Evolutionary conservation across 495 filamentous ascomycete genomes (phyloP).

Genomic region (Penicillium cosmopolitanum): DNA sequence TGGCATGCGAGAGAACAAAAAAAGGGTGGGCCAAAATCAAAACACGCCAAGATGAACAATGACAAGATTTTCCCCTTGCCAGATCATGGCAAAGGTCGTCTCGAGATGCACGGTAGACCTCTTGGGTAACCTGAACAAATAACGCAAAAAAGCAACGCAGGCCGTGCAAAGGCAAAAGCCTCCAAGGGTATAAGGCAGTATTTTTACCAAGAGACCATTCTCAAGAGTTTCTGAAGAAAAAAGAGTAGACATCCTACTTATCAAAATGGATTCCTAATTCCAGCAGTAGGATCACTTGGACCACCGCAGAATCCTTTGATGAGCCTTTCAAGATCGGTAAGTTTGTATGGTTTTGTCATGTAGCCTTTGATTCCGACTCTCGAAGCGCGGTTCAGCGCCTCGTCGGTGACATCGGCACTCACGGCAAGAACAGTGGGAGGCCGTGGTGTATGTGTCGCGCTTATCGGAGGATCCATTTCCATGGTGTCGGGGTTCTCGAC

Average conservation of each 20-base stretch:
- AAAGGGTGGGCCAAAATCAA: constrained; percentile 9
- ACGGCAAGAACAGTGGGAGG: constrained; percentile 67
- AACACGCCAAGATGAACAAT: constrained; percentile 17
- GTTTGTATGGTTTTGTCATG: constrained; percentile 79
- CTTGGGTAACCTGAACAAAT: neutral
- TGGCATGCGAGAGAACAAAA: constrained; percentile 21
- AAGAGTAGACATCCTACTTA: neutral
- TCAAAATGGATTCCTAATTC: constrained; percentile 1
- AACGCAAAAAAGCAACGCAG: constrained; percentile 1
- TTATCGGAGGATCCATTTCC: constrained; percentile 27
- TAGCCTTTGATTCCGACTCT: constrained; percentile 75
- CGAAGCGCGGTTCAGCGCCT: constrained; percentile 64
- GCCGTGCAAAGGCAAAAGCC: neutral
- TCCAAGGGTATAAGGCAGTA: constrained; percentile 23
- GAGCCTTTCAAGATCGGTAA: constrained; percentile 69
- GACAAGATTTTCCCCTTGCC: constrained; percentile 4
- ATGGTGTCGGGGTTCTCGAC: constrained; percentile 19
- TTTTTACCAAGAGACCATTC: constrained; percentile 4
- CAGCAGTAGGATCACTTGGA: constrained; percentile 7
- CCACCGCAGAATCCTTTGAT: constrained; percentile 63
- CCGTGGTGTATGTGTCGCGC: constrained; percentile 11
- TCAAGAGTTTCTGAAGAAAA: constrained; percentile 6
- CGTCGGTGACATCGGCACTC: constrained; percentile 75
- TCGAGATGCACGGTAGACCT: constrained; percentile 12
- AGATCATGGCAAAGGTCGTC: constrained; percentile 1